Base-by-base conservation (phyloP, 176 grass and related monocot species). In the Aechmea fasciata region DNA sequence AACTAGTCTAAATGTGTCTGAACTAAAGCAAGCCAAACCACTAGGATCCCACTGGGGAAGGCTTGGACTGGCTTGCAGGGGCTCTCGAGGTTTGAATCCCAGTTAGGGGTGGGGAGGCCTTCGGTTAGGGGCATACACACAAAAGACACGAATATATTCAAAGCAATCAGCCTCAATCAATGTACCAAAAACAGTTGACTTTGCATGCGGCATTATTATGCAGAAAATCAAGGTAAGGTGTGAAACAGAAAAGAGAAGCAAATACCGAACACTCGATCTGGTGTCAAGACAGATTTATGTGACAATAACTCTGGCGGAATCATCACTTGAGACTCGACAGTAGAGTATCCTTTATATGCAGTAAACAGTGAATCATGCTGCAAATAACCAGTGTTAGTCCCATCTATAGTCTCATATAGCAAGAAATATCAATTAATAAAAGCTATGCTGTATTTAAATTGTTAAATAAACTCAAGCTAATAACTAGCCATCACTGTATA, bases 231-330 rank as follows among this genome's bases (percentile, higher is more conserved):
- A 22, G 25, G 5, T 49, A 61, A 18, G 23, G 57, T 12, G 23
- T 51, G 74, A n/a, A 67, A 11, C 48, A 15, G 9, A 80, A 73
- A 18, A 71, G 15, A 47, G 71, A 71, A 50, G 61, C 51, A 76
- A 17, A 3, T 80, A 96, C 91, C 91, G n/a, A 90, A 71, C 51
- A 75, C 53, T 54, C 73, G 51, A 48, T 96, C 87, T 51, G 91
- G 84, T 69, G 84, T 81, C 75, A 85, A 77, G 41, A 85, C 70
- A 63, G 81, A 84, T 72, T 50, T 78, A 83, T 71, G 77, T 22
- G 87, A 85, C 53, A 96, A 70, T 71, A 96, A 63, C 76, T 96
- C 87, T 3, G 73, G 81, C 48, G 87, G 87, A 83, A 90, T 87
- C 47, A 83, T 14, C 13, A 52, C 50, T 66, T 80, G 87, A 73